phyloP scores from a whole-genome alignment of 2,329 filamentous ascomycete genomes.

The Ampelomyces quisqualis region DNA sequence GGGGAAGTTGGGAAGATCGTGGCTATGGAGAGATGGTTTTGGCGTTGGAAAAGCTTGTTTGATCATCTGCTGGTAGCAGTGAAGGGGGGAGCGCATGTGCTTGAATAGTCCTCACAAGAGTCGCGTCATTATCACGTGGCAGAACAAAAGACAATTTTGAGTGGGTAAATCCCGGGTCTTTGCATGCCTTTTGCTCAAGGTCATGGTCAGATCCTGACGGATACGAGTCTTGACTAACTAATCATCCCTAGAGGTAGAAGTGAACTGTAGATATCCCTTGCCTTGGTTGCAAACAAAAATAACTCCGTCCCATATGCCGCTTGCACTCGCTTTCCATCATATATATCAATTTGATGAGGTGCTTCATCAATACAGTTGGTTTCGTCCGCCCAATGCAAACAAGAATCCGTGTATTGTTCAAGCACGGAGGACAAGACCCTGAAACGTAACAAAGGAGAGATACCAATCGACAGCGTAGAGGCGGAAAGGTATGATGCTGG shows the following conservation, averaged over 20 bases:
- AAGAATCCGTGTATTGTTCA: constrained; percentile 7
- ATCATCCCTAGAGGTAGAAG: constrained; percentile 38
- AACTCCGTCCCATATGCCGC: constrained; percentile 25
- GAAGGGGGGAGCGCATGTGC: too few relatives aligned
- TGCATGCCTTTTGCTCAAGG: constrained; percentile 12
- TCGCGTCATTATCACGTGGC: constrained; percentile 10
- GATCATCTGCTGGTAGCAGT: too few relatives aligned
- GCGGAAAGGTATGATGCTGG: constrained; percentile 21
- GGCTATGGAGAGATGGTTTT: too few relatives aligned
- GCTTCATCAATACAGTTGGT: constrained; percentile 28
- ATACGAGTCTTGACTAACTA: constrained; percentile 48
- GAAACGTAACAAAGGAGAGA: constrained; percentile 38
- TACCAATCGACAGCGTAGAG: constrained; percentile 31
- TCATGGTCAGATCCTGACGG: constrained; percentile 33
- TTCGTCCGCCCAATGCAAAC: constrained; percentile 20
- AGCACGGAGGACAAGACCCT: constrained; percentile 13
- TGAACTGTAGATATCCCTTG: constrained; percentile 25
- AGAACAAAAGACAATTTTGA: constrained; percentile 17
- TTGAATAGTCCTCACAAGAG: too few relatives aligned
- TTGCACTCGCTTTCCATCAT: constrained; percentile 16
- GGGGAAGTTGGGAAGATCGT: too few relatives aligned
- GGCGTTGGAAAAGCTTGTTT: too few relatives aligned
- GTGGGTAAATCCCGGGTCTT: constrained; percentile 43
- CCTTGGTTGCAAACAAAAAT: constrained; percentile 21
- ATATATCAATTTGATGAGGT: constrained; percentile 20